phyloP scores from a whole-genome alignment of 768 basidiomycete species.

The Agrocybe chaxingu region DNA sequence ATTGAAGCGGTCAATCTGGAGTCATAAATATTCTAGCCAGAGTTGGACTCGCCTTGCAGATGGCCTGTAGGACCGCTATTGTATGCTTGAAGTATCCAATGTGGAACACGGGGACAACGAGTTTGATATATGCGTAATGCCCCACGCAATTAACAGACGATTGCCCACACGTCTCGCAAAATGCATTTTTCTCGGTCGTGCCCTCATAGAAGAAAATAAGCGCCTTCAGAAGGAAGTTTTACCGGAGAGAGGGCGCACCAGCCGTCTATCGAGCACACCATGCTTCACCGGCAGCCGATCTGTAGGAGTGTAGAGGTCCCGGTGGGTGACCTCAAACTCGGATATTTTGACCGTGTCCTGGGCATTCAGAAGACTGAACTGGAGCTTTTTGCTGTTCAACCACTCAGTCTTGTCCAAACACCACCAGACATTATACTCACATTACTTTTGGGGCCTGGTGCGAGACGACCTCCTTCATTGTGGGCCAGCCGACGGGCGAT shows the following conservation, averaged over 20 bases:
- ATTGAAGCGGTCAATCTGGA: background rate
- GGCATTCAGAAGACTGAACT: constrained; percentile 90
- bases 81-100: constrained; percentile 98
- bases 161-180: constrained; percentile 94
- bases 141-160: constrained; percentile 93
- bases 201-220: constrained; percentile 49
- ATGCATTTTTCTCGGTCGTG: constrained; percentile 87
- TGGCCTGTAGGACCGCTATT: constrained; percentile 88
- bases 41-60: constrained; percentile 77
- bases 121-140: constrained; percentile 98
- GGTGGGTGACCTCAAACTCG: constrained; percentile 93
- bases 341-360: constrained; percentile 96
- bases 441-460: constrained; percentile 82
- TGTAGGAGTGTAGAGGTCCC: constrained; percentile 84
- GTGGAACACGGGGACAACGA: constrained; percentile 95
- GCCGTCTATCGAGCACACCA: constrained; percentile 89
- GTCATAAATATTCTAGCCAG: background rate
- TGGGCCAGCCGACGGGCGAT: constrained; percentile 12
- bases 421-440: constrained; percentile 34
- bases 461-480: constrained; percentile 81
- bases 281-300: constrained; percentile 85
- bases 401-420: constrained; percentile 6
- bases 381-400: constrained; percentile 78
- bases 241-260: constrained; percentile 51
- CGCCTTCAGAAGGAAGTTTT: background rate